Percentiles rank a stretch among this genome's conserved stretches.
Conservation (phyloP, 176 grass and related monocot species). For the Pontederia paniculata region DNA sequence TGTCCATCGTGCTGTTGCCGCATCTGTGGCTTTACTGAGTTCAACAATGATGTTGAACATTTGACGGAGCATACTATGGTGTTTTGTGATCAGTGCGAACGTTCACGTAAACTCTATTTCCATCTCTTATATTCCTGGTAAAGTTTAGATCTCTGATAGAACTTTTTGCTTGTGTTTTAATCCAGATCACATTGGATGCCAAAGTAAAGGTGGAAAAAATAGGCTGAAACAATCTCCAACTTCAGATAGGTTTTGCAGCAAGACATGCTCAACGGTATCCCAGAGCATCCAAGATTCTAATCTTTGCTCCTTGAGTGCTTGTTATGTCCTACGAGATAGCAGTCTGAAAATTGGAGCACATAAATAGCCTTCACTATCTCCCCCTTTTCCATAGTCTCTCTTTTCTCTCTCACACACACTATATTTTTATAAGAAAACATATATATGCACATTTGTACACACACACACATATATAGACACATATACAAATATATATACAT, state of each 20-base stretch:
- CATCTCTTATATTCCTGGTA: neutral
- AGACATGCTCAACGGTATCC: slow-evolving; percentile 48
- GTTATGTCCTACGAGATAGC: no score
- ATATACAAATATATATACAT: no score
- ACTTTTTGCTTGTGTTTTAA: slow-evolving; percentile 5
- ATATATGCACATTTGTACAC: no score
- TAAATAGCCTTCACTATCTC: no score
- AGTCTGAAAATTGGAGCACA: no score
- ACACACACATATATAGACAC: no score
- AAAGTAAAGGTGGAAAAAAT: slow-evolving; percentile 19
- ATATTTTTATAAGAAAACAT: no score
- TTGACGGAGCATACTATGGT: slow-evolving; percentile 46
- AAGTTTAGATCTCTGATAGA: slow-evolving; percentile 14
- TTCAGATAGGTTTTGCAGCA: slow-evolving; percentile 65
- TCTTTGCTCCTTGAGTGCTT: neutral
- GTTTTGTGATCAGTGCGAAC: slow-evolving; percentile 69
- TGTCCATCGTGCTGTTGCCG: slow-evolving; percentile 57
- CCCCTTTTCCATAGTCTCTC: no score
- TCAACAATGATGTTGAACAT: slow-evolving; percentile 29
- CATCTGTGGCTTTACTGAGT: slow-evolving; percentile 47
- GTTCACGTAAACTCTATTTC: slow-evolving; percentile 43
- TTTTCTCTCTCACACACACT: no score
- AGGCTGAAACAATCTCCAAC: slow-evolving; percentile 22
- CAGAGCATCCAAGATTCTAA: neutral
- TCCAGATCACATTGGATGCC: slow-evolving; percentile 68